Evolutionary conservation across 2,329 filamentous ascomycete species (phyloP), one percentile per base, ranked within the genome.

Genomic region (Penicillium sp.): DNA sequence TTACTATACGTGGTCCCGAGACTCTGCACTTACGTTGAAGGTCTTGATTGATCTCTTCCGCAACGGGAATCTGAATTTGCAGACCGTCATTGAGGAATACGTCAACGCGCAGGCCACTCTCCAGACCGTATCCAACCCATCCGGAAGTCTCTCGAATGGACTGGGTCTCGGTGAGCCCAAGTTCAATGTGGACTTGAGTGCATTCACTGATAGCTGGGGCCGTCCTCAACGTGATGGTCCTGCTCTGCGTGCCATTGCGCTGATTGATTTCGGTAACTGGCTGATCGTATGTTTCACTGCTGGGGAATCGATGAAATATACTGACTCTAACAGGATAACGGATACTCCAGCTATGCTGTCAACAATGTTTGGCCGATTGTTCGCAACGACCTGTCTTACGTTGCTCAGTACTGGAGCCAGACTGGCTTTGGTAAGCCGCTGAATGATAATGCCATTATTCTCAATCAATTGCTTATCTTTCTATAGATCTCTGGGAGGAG

Each of bases 161-260:
- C 11, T 37, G 14, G 84, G 84, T 8, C 75, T 94, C 7, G 91
- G 84, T 33, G 91, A 94, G 74, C 84, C 91, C 58, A 93, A 93
- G 76, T 93, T 85, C 76, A 81, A 89, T 58, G 85, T 86, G 43
- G 84, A 92, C 65, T 76, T 84, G 60, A 84, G 80, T 8, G 81
- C 85, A 7, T 93, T 86, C 73, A 90, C 73, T 6, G 74, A 85
- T 30, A 72, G 78, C 7, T 94, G 91, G 91, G 91, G 90, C 30
- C 86, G 91, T 25, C 91, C 91, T 13, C 91, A 95, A 76, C 83
- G 89, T 42, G 91, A 95, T 75, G 91, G 91, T 0, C 91, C 92
- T 26, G 86, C 91, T 26, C 83, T 95, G 43, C 84, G 92, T 53
- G 91, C 91, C 1, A 91, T 87, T 48, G 86, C 91, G 2, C 76